Conservation (phyloP, 257 asterid genomes). For the Nicotiana tomentosiformis region DNA sequence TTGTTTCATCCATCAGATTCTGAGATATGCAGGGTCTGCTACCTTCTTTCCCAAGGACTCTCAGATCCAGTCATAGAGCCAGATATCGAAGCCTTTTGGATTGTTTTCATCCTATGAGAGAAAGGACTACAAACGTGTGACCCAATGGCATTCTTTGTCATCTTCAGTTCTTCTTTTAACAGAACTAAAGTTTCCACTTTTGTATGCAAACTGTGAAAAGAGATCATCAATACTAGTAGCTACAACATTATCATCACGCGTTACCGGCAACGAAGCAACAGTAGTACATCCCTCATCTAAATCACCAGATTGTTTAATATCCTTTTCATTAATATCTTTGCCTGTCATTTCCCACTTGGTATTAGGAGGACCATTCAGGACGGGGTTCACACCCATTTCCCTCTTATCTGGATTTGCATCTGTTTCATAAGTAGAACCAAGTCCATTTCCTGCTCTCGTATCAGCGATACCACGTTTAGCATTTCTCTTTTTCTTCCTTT, state of each 20-base stretch:
- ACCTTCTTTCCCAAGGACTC: not conserved
- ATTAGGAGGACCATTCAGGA: not conserved
- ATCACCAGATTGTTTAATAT: not conserved
- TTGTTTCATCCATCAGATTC: not conserved
- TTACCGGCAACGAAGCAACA: not conserved
- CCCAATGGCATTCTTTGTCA: no score
- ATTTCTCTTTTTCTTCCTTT: no score
- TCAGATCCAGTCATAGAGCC: no score
- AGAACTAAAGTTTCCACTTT: not conserved
- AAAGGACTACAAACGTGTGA: no score
- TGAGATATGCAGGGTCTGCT: not conserved
- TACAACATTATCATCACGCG: not conserved
- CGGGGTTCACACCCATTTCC: not conserved
- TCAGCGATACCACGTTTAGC: no score
- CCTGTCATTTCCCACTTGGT: not conserved
- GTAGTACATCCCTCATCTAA: not conserved
- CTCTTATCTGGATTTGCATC: not conserved
- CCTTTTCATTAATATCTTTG: not conserved
- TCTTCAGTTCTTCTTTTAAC: not conserved
- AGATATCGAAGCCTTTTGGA: no score
- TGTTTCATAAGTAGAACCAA: no score
- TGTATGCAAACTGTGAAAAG: constrained; percentile 18
- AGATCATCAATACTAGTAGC: constrained; percentile 9
- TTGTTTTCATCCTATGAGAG: no score
- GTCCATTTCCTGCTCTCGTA: no score